Evolutionary conservation across 2,329 filamentous ascomycete species (phyloP).

Genomic region (Bertia moriformis): DNA sequence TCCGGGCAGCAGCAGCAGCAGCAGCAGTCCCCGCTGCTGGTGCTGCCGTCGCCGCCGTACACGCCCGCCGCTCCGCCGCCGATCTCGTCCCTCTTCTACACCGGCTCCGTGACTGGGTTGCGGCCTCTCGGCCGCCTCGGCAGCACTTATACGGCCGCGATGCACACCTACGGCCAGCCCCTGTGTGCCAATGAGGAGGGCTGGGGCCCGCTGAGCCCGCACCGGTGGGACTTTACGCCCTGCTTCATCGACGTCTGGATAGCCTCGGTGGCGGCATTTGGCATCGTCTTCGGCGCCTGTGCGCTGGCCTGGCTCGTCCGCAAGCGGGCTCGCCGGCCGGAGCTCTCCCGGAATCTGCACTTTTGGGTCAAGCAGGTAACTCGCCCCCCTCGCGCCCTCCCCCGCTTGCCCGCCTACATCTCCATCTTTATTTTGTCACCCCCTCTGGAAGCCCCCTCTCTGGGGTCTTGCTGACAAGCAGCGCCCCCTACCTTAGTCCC

Average conservation of each 20-base stretch:
- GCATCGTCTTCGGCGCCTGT: slow-evolving; percentile 60
- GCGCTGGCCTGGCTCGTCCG: slow-evolving; percentile 69
- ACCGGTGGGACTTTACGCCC: slow-evolving; percentile 86
- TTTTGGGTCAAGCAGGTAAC: slow-evolving; percentile 84
- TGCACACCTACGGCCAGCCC: slow-evolving; percentile 40
- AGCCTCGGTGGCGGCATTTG: slow-evolving; percentile 62
- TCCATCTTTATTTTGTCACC: no score
- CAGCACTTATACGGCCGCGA: slow-evolving; percentile 43
- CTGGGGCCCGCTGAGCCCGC: slow-evolving; percentile 82
- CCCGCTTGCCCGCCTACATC: slow-evolving; percentile 16
- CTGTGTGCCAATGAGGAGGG: slow-evolving; percentile 82
- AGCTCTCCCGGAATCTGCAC: slow-evolving; percentile 71
- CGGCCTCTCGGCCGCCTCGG: slow-evolving; percentile 32
- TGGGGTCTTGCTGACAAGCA: no score
- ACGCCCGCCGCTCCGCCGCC: slow-evolving; percentile 17
- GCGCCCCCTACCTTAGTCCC: slow-evolving; percentile 19
- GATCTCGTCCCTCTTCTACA: slow-evolving; percentile 29
- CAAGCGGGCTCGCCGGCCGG: slow-evolving; percentile 45
- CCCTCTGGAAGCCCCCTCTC: no score
- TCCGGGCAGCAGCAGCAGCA: background rate
- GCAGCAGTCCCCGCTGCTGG: background rate
- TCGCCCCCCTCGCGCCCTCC: slow-evolving; percentile 3
- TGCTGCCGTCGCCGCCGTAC: slow-evolving; percentile 20
- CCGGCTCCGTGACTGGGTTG: slow-evolving; percentile 47
- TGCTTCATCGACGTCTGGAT: slow-evolving; percentile 94